phyloP scores from a whole-genome alignment of 352 stramenopile species.

The Globisporangium alternatum region DNA sequence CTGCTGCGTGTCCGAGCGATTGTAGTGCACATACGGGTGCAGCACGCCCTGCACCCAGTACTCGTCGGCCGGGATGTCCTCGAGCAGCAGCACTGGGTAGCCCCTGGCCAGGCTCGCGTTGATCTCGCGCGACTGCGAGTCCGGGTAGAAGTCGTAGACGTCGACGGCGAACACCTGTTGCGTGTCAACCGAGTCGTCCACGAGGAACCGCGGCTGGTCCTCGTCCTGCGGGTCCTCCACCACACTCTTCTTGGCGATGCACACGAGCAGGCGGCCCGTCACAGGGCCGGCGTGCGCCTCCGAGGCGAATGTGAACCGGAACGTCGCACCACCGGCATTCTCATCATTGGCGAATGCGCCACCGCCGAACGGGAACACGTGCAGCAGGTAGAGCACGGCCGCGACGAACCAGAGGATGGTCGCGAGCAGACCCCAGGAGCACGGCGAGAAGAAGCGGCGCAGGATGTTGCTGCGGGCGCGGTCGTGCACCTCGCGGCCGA shows the following conservation, averaged over 20 bases:
- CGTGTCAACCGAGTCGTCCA: slow-evolving; percentile 32
- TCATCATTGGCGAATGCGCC: not conserved
- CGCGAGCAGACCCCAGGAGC: slow-evolving; percentile 14
- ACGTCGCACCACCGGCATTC: slow-evolving; percentile 15
- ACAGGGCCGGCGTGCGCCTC: slow-evolving; percentile 25
- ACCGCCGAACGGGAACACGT: not conserved
- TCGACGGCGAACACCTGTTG: slow-evolving; percentile 44
- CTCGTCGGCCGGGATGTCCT: slow-evolving; percentile 30
- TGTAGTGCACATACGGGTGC: slow-evolving; percentile 43
- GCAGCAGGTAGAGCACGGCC: slow-evolving; percentile 8
- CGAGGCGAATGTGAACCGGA: slow-evolving; percentile 27
- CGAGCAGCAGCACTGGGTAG: slow-evolving; percentile 30
- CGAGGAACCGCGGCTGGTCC: slow-evolving; percentile 37
- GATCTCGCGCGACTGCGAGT: slow-evolving; percentile 25
- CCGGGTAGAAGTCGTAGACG: slow-evolving; percentile 32
- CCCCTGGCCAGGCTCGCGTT: slow-evolving; percentile 28
- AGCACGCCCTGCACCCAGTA: slow-evolving; percentile 46
- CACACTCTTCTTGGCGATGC: slow-evolving; percentile 37
- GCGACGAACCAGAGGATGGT: slow-evolving; percentile 11
- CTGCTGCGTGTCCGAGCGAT: slow-evolving; percentile 31
- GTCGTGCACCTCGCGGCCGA: not conserved
- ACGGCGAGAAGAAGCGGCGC: slow-evolving; percentile 5
- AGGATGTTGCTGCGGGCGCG: not conserved
- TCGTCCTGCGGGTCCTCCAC: slow-evolving; percentile 27
- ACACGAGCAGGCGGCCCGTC: slow-evolving; percentile 35